Evolutionary conservation across 108 stramenopile species (phyloP).

Genomic region (Stephanodiscus triporus): DNA sequence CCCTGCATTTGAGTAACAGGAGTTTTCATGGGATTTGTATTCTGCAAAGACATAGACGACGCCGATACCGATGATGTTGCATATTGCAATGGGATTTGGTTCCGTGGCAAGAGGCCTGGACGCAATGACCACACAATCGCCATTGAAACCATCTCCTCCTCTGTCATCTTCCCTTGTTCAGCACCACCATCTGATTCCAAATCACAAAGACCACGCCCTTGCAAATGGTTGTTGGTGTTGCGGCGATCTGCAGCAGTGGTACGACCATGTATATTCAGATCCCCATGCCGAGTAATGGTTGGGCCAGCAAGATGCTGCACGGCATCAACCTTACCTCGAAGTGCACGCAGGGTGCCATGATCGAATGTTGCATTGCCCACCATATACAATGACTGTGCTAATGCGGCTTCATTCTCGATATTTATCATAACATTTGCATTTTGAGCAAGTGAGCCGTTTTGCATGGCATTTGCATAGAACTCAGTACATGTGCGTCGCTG

Average conservation of each 20-base stretch:
- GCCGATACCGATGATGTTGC: no score
- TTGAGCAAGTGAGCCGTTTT: neutral
- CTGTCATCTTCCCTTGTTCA: no score
- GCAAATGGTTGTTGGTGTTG: neutral
- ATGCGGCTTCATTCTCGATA: neutral
- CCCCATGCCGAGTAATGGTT: neutral
- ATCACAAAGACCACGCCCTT: no score
- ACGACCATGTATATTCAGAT: conserved; percentile 4
- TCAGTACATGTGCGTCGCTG: neutral
- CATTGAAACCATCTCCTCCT: no score
- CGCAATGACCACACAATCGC: neutral
- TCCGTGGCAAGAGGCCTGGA: neutral
- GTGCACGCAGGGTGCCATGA: neutral
- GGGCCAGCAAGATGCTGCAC: neutral
- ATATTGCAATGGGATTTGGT: no score
- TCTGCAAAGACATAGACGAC: no score
- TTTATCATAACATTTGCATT: neutral
- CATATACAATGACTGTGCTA: neutral
- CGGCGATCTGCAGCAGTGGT: no score
- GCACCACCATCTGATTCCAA: no score
- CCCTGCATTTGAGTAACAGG: no score
- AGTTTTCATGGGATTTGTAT: no score
- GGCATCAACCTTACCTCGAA: neutral
- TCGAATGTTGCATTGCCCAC: neutral
- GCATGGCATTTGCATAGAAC: neutral